Conservation (phyloP, 345 rosid species). For the Eucalyptus marginata region DNA sequence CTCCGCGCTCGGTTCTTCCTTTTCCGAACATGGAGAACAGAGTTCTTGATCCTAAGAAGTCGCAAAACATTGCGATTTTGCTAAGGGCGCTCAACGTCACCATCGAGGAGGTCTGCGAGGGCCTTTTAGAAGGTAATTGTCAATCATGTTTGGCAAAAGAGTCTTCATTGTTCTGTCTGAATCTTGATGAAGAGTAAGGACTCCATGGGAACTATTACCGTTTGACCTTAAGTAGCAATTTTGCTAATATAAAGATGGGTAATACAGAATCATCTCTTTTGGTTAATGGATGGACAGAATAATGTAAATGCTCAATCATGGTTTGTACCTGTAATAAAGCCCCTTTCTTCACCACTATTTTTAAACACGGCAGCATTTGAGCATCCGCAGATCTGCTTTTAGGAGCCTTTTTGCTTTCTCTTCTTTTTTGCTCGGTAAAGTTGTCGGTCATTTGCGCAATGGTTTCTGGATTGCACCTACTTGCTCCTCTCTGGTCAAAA, state of each 20-base stretch:
- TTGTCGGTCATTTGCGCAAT: neutral
- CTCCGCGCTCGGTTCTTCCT: constrained; percentile 47
- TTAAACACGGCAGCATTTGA: neutral
- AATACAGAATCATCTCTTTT: neutral
- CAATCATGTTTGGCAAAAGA: neutral
- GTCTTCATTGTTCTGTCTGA: neutral
- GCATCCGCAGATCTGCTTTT: neutral
- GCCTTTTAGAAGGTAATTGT: constrained; percentile 81
- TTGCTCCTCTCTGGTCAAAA: neutral
- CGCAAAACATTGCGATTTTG: constrained; percentile 89
- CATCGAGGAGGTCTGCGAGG: constrained; percentile 93
- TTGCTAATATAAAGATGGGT: neutral
- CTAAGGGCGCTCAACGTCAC: constrained; percentile 90
- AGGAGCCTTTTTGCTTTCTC: neutral
- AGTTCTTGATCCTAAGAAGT: constrained; percentile 91
- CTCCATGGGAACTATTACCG: neutral
- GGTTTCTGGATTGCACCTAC: neutral
- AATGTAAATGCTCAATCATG: neutral
- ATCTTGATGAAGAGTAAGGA: neutral
- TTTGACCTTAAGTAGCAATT: neutral
- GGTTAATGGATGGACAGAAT: neutral
- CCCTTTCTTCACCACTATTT: neutral
- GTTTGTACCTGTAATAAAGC: neutral
- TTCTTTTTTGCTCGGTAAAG: neutral
- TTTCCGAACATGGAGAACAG: constrained; percentile 57